Evolutionary conservation across 768 basidiomycete genomes (phyloP).

Genomic region (Macrocybe gigantea): DNA sequence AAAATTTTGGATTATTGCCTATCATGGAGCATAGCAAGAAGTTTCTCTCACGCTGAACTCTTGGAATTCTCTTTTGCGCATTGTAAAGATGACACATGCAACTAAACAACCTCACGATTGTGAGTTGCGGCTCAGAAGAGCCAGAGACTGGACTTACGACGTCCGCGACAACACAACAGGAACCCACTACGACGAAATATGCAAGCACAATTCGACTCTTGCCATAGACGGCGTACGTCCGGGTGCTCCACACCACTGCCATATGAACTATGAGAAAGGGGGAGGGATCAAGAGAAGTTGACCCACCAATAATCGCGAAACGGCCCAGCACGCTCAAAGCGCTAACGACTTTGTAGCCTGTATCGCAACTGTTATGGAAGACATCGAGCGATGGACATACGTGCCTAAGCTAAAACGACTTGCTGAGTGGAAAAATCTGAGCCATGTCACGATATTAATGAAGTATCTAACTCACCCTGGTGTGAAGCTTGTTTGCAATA

Average conservation of each 20-base stretch:
- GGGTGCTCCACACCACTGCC: not conserved
- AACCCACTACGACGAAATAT: slow-evolving; percentile 9
- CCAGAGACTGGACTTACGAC: slow-evolving; percentile 6
- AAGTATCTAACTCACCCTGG: slow-evolving; percentile 4
- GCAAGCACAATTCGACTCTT: slow-evolving; percentile 7
- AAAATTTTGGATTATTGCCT: not conserved
- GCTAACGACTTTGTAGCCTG: slow-evolving; percentile 9
- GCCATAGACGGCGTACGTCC: slow-evolving; percentile 13
- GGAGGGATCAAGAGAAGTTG: not conserved
- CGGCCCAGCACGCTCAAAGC: not conserved
- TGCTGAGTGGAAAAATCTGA: not conserved
- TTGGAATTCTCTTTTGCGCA: slow-evolving; percentile 3
- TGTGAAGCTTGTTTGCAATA: slow-evolving; percentile 6
- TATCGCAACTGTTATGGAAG: slow-evolving; percentile 9
- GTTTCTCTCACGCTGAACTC: not conserved
- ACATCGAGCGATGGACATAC: not conserved
- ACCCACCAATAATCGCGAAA: not conserved
- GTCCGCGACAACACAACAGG: slow-evolving; percentile 13
- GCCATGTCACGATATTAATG: not conserved
- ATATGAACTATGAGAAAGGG: no score
- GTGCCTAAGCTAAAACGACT: not conserved
- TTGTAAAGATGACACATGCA: slow-evolving; percentile 12
- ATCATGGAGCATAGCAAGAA: not conserved
- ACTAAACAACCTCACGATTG: slow-evolving; percentile 1
- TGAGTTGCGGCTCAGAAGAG: not conserved